Percentiles rank a stretch among this genome's conserved stretches.
Evolutionary conservation across 2,329 filamentous ascomycete species (phyloP).

Genomic region (Monilinia fructigena): DNA sequence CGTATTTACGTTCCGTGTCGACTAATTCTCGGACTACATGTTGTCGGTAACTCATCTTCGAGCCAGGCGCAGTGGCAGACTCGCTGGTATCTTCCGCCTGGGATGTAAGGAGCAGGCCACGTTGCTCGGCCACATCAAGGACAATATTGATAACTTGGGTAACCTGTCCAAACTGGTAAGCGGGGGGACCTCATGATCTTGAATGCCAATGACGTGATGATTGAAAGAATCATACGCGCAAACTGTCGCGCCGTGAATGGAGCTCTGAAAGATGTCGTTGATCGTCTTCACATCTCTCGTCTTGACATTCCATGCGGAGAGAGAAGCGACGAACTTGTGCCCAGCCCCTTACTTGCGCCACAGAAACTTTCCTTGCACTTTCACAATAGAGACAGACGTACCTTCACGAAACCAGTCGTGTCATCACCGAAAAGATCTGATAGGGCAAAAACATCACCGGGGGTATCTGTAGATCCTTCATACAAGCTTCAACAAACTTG

Average conservation of each 20-base stretch:
- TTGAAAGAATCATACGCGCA: not conserved
- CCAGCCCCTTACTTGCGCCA: not conserved
- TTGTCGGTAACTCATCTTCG: slow-evolving; percentile 71
- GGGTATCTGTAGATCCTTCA: slow-evolving; percentile 75
- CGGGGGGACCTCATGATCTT: slow-evolving; percentile 11
- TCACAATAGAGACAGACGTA: slow-evolving; percentile 41
- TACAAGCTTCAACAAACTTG: slow-evolving; percentile 87
- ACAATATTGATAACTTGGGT: slow-evolving; percentile 90
- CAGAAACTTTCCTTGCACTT: not conserved
- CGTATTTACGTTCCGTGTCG: slow-evolving; percentile 94
- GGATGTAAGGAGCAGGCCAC: slow-evolving; percentile 66
- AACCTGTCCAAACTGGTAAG: slow-evolving; percentile 53
- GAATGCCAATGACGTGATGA: not conserved
- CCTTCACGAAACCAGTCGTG: slow-evolving; percentile 96
- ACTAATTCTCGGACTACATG: slow-evolving; percentile 90
- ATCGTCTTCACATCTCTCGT: not conserved
- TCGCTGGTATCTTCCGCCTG: slow-evolving; percentile 54
- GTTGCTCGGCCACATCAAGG: slow-evolving; percentile 78
- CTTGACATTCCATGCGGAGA: not conserved
- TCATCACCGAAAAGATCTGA: slow-evolving; percentile 89
- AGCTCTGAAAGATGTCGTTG: not conserved
- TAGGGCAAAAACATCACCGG: slow-evolving; percentile 86
- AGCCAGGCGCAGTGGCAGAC: slow-evolving; percentile 50
- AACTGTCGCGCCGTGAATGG: not conserved
- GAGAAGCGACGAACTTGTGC: not conserved